Base-by-base conservation (phyloP, 176 grass and related monocot species). In the Oryza punctata region DNA sequence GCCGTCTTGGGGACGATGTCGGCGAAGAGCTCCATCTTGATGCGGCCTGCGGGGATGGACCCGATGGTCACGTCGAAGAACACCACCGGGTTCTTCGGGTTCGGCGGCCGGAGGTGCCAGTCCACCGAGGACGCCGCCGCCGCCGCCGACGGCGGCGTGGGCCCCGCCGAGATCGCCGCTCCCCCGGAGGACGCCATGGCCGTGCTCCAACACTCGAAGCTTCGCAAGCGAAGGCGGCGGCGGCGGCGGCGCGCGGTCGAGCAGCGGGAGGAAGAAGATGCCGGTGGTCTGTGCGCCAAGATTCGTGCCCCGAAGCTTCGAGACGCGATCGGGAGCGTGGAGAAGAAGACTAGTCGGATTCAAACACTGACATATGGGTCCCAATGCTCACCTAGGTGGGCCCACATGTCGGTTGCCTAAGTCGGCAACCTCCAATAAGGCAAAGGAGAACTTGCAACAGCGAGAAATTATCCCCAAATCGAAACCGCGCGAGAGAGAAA, bases 11-110 rank as follows among this genome's bases (percentile, higher is more conserved):
- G 93, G 74, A 88, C 33, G 80, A 98, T 69, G 78, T 98, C 96
- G 21, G 91, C 93, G 49, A 98, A 98, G 71, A 98, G 91, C 83
- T 98, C 96, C 96, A 98, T 98, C 93, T 98, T 98, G 91, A 98
- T 94, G 67, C 93, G 96, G 15, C 91, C 93, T 10, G 96, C 93
- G 24, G 96, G 93, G 77, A 98, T 98, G 85, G 96, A 93, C 3
- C 96, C 96, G 65, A 98, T 98, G 54, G 96, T 98, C 21, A 98
- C 96, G 72, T 96, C 93, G 81, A 98, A 98, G 93, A 98, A 98
- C 27, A 95, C 91, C 67, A 98, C 83, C 33, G 96, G 93, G 79
- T 98, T 98, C 85, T 98, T 98, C 28, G 91, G 87, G 87, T 95
- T 95, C 26, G 85, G 86, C 61, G 91, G 96, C 87, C 93, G 78